Evolutionary conservation across 257 asterid species (phyloP), one percentile per base, ranked within the genome.

Genomic region (Linaria vulgaris): DNA sequence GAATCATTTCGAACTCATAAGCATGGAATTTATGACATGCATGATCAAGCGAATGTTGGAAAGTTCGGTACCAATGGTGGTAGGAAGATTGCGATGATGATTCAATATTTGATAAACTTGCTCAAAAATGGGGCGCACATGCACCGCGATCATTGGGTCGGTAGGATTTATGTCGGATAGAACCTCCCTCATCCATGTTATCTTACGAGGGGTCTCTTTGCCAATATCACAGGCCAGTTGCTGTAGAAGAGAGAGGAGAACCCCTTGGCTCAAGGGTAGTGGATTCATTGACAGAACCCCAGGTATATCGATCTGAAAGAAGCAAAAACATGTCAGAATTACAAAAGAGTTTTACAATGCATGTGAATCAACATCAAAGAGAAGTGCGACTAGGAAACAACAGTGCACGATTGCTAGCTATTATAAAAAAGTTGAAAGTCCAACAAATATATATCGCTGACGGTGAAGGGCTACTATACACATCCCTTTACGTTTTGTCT

Each of bases 181-280:
- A 51, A 90, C 83, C 63, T 94, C 96, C 73, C 95, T 79, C 99
- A 87, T 94, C 97, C 97, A 94, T 1, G 79, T 78, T 59, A 94
- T 72, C 57, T 94, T 94, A 39, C 81, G 80, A 8, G 82, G 63
- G 0, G 90, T 75, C 43, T 90, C 99, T 13, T 77, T 83, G 79
- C 71, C 65, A 24, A 87, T 77, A 71, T 88, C 96, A 69, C 97
- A 94, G 5, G 96, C 82, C 72, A 91, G 63, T 71, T 94, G 97
- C 78, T 94, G 99, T 23, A 90, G 75, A 49, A 94, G 95, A 47
- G 96, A 94, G 37, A 94, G 88, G 59, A 94, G 88, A 46, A 94
- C 97, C 17, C 99, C 99, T 84, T 90, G 97, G 72, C 99, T 86
- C 78, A 94, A 63, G 9, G 97, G 95, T 1, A 85, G 76, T 6